These are phyloP conservation scores for Coemansia sp. DNA, from an alignment of 192 early-diverging fungal species.

Conservation along the genomic window DNA sequence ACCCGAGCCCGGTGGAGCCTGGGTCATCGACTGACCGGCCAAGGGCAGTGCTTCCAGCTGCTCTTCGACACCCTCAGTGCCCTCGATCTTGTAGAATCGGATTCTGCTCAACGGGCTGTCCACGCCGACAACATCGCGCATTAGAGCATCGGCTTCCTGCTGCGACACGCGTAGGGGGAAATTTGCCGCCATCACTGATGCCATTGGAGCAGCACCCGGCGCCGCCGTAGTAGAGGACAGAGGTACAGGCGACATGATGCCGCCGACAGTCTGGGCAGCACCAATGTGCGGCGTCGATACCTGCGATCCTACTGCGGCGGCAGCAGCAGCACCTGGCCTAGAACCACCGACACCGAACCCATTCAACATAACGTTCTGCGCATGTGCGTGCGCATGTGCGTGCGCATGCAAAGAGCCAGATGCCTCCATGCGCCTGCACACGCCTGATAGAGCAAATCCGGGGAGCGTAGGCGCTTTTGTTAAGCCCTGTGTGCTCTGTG, in stretches of 20 bases:
- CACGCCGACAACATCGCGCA: slow-evolving; percentile 29
- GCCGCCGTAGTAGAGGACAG: slow-evolving; percentile 1
- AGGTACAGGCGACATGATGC: background rate
- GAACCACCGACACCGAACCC: background rate
- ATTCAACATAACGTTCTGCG: background rate
- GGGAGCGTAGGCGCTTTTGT: slow-evolving; percentile 7
- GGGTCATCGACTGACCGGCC: too few relatives aligned
- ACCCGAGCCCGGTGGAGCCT: background rate
- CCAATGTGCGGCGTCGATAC: slow-evolving; percentile 1
- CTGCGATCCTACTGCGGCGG: background rate
- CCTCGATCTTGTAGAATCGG: slow-evolving; percentile 48
- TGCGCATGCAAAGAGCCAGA: background rate
- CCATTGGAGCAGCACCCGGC: slow-evolving; percentile 1
- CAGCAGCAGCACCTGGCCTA: background rate
- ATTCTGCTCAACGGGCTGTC: slow-evolving; percentile 29
- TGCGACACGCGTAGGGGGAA: slow-evolving; percentile 43
- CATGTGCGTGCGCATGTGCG: background rate
- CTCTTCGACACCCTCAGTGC: slow-evolving; percentile 41
- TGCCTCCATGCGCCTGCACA: slow-evolving; percentile 3
- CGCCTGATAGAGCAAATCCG: slow-evolving; percentile 24
- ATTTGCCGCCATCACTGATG: slow-evolving; percentile 14
- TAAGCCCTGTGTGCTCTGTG: slow-evolving; percentile 11
- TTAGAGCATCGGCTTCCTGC: slow-evolving; percentile 39
- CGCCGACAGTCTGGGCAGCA: background rate
- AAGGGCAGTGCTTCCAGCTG: slow-evolving; percentile 6